Evolutionary conservation across 306 rosid genomes (phyloP), one percentile per base, ranked within the genome.

Genomic region (Prinsepia uniflora): DNA sequence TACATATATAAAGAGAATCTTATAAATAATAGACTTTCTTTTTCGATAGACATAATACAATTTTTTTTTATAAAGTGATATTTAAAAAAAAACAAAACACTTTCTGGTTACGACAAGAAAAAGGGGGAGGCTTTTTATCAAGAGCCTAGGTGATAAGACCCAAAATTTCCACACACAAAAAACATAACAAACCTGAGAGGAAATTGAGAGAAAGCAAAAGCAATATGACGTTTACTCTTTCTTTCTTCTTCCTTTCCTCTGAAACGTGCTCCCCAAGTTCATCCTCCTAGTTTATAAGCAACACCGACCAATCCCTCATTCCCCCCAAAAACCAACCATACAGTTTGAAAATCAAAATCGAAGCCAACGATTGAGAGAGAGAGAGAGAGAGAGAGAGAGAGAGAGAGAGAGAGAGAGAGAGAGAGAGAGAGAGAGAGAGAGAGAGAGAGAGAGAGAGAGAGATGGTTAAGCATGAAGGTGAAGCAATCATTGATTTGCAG

Each of bases 221-320:
- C 75, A 63, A 70, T 67, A 65, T 79, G 49, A 83, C 87, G 83
- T 79, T 63, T 50, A 68, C 86, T 78, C 84, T 72, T 76, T 70
- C 86, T 72, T 78, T 70, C 86, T 68, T 70, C 46, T 40, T 52
- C 81, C 78, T 64, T 67, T 60, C 67, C 82, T 52, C 77, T 60
- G 45, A 42, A 84, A 73, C 95, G 79, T 89, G 88, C 81, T 75
- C 87, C 63, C 80, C 67, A 88, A 88, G 89, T 72, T 71, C 63
- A 55, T 71, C 63, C 76, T 24, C 57, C 36, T 2, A 41, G 59
- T 66, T 58, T 68, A 12, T 61, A 61, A 36, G 30, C 36, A 30
- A 30, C 36, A 53, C 22, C 53, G 41, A 39, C 53, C 50, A 61
- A 40, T 52, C 60, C 71, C 47, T 10, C 9, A 18, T 1, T 20